Evolutionary conservation across 306 rosid species (phyloP), one percentile per base, ranked within the genome.

Genomic region (Malus orientalis): DNA sequence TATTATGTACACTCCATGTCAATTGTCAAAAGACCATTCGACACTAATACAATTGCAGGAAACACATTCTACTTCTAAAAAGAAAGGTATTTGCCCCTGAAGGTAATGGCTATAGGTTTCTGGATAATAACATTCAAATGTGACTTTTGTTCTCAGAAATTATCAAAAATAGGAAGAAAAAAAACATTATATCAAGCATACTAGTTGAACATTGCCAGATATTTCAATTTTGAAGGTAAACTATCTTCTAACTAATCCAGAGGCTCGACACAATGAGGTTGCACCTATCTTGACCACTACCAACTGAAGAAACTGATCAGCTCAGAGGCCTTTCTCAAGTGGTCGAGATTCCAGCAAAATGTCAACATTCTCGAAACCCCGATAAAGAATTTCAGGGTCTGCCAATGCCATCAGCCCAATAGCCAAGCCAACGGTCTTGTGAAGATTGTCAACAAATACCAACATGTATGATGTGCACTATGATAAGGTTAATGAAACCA

Each of bases 361-460:
- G 81, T 92, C 97, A 69, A 94, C 97, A 77, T 94, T 94, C 88
- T 92, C 93, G 87, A 92, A 94, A 74, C 97, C 98, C 96, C 93
- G 88, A 78, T 92, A 94, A 78, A 94, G 93, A 79, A 89, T 92
- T 88, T 94, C 96, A 45, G 98, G 98, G 82, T 94, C 89, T 74
- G 81, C 83, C 92, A 94, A 82, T 74, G 98, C 98, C 81, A 89
- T 90, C 76, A 94, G 30, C 61, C 98, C 98, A 54, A 88, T 89
- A 19, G 90, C 30, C 81, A 94, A 81, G 77, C 98, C 96, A 77
- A n/a, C n/a, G n/a, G n/a, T n/a, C n/a, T 84, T 83, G 47, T 90
- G 93, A 82, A 88, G 80, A 72, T 94, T 87, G 77, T 89, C 95
- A 73, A 83, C 72, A 74, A 47, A 27, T 51, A 71, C 73, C 78